Base-by-base conservation (phyloP, 495 filamentous ascomycete species). In the Penicillium bialowiezense region DNA sequence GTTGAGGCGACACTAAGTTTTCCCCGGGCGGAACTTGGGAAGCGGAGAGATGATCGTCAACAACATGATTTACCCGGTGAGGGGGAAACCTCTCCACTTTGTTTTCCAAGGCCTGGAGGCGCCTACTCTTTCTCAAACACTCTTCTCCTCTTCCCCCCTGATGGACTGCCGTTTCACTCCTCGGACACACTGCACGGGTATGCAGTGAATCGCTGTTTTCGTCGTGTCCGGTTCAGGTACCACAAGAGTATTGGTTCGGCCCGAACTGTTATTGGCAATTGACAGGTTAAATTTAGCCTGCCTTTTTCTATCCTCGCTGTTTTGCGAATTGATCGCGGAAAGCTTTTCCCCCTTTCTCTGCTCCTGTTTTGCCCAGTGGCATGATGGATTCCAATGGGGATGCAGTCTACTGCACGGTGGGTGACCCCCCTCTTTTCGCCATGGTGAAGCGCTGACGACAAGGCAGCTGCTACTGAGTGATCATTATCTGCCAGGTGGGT, bases 401-500 rank as follows among this genome's bases (percentile, higher is more conserved):
- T 59, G 62, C 59, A n/a, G 81, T 78, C 17, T 84, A 84, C 63
- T 82, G 78, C 72, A 84, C 81, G 55, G 80, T 82, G 52, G 28
- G 71, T 57, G 34, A 31, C 26, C 31, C 21, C 35, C 41, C 38
- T n/a, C 41, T 38, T 46, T 32, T 12, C 28, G 43, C 55, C 40
- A 60, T 70, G 42, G 70, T 44, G 18, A 52, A 40, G 41, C 29
- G 23, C 21, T 40, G 14, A 45, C 9, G 43, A 12, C 15, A 20
- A 13, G 8, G 26, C 55, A 95, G 90, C 88, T 97, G 66, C 81
- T 98, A 41, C 72, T 93, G 71, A 95, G 84, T 64, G 90, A 98
- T 71, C 71, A 76, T 55, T 98, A 97, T 67, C 80, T 98, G 24
- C 91, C 92, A 63, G 91, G 91, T 95, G 61, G 58, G 52, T 44